Evolutionary conservation across 2,329 filamentous ascomycete genomes (phyloP).

Genomic region (Botrytis elliptica): DNA sequence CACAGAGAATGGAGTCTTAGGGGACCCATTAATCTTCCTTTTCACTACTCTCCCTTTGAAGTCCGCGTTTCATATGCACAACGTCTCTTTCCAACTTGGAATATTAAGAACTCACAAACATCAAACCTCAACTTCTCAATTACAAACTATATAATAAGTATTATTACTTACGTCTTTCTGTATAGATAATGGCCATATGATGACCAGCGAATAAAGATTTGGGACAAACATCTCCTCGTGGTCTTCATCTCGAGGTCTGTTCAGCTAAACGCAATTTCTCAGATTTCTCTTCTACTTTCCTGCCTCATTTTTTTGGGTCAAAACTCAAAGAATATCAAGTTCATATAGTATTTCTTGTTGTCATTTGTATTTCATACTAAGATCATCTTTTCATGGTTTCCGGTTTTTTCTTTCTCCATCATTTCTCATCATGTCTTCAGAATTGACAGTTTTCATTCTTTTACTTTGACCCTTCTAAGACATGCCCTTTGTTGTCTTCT

Average conservation of each 20-base stretch:
- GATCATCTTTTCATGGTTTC: background rate
- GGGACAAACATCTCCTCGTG: background rate
- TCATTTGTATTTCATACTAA: fast-evolving
- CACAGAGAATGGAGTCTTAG: background rate
- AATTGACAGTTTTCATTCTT: background rate
- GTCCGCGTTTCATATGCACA: background rate
- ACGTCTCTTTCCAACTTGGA: background rate
- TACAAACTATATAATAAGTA: background rate
- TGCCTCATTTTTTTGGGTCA: fast-evolving
- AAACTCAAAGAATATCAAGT: fast-evolving
- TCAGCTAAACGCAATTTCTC: background rate
- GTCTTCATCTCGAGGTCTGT: background rate
- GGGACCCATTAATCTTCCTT: too few relatives aligned
- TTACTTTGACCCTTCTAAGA: background rate
- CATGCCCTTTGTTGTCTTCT: background rate
- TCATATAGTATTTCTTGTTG: background rate
- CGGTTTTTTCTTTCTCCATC: background rate
- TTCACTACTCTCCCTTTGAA: background rate
- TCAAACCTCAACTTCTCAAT: background rate
- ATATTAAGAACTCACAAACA: fast-evolving
- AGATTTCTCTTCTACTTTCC: background rate
- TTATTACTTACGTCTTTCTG: background rate
- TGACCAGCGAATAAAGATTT: fast-evolving
- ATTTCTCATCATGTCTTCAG: background rate
- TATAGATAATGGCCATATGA: too few relatives aligned